These are phyloP conservation scores for Xanthoceras sorbifolium DNA, from an alignment of 345 rosid genomes.

Conservation along the genomic window DNA sequence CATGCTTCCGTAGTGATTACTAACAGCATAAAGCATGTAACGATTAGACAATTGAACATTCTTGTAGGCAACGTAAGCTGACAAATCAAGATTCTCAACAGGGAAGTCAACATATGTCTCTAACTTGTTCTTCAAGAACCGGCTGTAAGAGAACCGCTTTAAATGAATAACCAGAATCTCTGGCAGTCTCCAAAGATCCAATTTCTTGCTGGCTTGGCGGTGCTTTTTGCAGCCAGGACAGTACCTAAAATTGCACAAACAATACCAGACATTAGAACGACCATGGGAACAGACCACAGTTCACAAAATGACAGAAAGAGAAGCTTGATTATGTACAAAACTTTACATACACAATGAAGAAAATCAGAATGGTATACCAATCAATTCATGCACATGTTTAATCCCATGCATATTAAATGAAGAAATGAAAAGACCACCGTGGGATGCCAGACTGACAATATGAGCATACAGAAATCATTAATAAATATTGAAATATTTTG, in stretches of 20 bases:
- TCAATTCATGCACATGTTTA: neutral
- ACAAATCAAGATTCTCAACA: conserved; percentile 82
- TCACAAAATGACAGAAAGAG: neutral
- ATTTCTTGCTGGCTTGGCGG: conserved; percentile 86
- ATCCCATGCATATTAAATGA: neutral
- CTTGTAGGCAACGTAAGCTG: conserved; percentile 60
- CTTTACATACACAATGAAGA: neutral
- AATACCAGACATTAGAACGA: conserved; percentile 21
- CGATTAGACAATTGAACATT: conserved; percentile 54
- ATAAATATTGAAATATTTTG: neutral
- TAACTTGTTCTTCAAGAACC: conserved; percentile 82
- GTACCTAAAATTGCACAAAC: conserved; percentile 54
- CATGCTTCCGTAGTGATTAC: conserved; percentile 97
- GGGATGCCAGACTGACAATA: neutral
- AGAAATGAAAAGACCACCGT: neutral
- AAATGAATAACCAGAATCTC: conserved; percentile 92
- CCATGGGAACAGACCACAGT: neutral
- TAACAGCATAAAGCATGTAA: conserved; percentile 90
- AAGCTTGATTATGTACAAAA: neutral
- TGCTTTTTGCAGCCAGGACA: conserved; percentile 94
- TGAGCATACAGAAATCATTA: neutral
- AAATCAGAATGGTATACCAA: neutral
- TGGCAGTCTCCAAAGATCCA: conserved; percentile 97
- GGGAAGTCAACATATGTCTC: conserved; percentile 96
- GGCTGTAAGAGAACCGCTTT: conserved; percentile 92